Conservation (phyloP, 2,329 filamentous ascomycete species). For the Fusarium sp. region DNA sequence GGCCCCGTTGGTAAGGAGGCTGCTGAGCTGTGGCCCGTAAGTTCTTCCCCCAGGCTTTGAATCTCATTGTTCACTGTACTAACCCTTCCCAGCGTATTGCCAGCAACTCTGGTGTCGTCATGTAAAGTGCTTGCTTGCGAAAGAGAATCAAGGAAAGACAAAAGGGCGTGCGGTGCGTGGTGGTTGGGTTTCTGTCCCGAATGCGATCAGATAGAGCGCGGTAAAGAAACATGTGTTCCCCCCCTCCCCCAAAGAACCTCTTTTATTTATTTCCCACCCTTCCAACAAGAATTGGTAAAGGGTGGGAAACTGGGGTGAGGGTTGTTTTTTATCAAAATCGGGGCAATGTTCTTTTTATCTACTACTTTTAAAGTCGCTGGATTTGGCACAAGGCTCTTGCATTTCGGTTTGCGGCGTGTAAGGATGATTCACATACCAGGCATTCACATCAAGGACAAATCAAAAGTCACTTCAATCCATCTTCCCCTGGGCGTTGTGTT, state of each 20-base stretch:
- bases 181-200: constrained; percentile 44
- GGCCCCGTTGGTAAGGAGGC: constrained; percentile 99
- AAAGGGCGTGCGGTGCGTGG: constrained; percentile 40
- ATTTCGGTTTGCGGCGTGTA: constrained; percentile 64
- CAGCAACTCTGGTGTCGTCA: constrained; percentile 99
- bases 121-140: constrained; percentile 72
- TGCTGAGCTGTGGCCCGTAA: constrained; percentile 98
- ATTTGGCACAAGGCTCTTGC: constrained; percentile 57
- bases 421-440: constrained; percentile 60
- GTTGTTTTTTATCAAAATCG: constrained; percentile 16
- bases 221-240: constrained; percentile 36
- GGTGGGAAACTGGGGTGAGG: constrained; percentile 11
- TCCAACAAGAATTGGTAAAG: constrained; percentile 9
- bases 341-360: constrained; percentile 38
- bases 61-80: constrained; percentile 29
- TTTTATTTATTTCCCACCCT: constrained; percentile 5
- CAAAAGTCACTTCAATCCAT: constrained; percentile 47
- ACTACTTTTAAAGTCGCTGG: constrained; percentile 49
- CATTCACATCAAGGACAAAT: constrained; percentile 60
- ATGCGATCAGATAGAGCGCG: constrained; percentile 49
- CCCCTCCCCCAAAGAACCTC: constrained; percentile 30
- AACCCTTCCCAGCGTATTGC: constrained; percentile 83
- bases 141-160: constrained; percentile 40
- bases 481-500: constrained; percentile 19
- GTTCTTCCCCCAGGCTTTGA: constrained; percentile 48